These are phyloP conservation scores for Nicotiana paniculata DNA, from an alignment of 257 asterid genomes.

Conservation along the genomic window DNA sequence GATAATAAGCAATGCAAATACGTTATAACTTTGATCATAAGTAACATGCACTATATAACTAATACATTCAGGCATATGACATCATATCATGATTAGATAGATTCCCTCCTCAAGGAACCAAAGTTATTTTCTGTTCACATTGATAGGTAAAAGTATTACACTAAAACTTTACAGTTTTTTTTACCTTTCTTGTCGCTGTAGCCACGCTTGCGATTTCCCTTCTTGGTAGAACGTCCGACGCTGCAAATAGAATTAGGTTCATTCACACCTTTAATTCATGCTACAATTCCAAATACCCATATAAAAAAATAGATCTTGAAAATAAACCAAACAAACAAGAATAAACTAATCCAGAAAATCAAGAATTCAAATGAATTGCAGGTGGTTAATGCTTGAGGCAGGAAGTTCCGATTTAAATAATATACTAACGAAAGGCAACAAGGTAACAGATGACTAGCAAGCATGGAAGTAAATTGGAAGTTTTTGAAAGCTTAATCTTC, in stretches of 20 bases:
- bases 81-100: too few relatives aligned
- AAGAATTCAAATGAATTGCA: not conserved
- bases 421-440: not conserved
- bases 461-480: not conserved
- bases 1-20: too few relatives aligned
- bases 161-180: not conserved
- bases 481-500: not conserved
- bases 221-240: slow-evolving; percentile 32
- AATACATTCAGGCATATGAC: too few relatives aligned
- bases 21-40: too few relatives aligned
- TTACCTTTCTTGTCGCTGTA: slow-evolving; percentile 37
- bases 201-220: slow-evolving; percentile 24
- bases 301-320: too few relatives aligned
- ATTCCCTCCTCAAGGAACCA: too few relatives aligned
- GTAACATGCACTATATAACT: too few relatives aligned
- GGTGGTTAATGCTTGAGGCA: not conserved
- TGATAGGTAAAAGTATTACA: not conserved
- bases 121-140: too few relatives aligned
- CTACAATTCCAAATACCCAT: too few relatives aligned
- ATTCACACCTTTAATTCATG: too few relatives aligned
- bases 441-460: not conserved
- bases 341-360: not conserved
- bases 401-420: not conserved
- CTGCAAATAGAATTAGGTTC: slow-evolving; percentile 24
- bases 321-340: too few relatives aligned